Evolutionary conservation across 257 asterid species (phyloP), one percentile per base, ranked within the genome.

Genomic region (Gentiana straminea): DNA sequence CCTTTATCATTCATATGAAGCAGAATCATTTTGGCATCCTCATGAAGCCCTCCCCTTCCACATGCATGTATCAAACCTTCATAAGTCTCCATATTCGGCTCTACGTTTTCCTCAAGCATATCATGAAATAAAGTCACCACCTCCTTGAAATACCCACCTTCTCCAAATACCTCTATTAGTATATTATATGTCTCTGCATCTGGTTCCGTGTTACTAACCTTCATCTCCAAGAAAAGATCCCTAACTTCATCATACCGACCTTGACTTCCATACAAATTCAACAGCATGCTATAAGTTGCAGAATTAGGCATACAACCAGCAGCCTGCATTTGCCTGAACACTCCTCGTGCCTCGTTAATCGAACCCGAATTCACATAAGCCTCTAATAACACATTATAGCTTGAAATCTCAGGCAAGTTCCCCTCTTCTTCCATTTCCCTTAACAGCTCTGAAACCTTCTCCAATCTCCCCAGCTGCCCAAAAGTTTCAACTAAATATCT

Each of bases 141-240:
- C 83, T 91, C 98, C 82, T 87, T 87, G 73, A 91, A 91, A 73
- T 91, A 91, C 48, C 97, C 98, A 10, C 98, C 97, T 70, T 87
- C 97, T 46, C 95, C 95, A 59, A 87, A 91, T 48, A 87, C 98
- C 57, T 78, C 83, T 15, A 87, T 84, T 35, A 91, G 96, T 66
- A 84, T 87, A 75, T 91, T 91, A 57, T 84, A 91, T 1, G 98
- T 82, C 61, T 77, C 87, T 0, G 89, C 95, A 78, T 84, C 92
- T 0, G 95, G 95, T 55, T 91, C 94, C 2, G 94, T 84, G 64
- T 84, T 81, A 65, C 95, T 84, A 59, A 81, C 88, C 75, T 91
- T 91, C 98, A 91, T 87, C 72, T 91, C 98, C 57, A 87, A 87
- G 70, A 91, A 91, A 67, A 91, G 86, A 49, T 87, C 86, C 75